phyloP scores from a whole-genome alignment of 192 early-diverging fungal species.

The Umbelopsis vinacea region DNA sequence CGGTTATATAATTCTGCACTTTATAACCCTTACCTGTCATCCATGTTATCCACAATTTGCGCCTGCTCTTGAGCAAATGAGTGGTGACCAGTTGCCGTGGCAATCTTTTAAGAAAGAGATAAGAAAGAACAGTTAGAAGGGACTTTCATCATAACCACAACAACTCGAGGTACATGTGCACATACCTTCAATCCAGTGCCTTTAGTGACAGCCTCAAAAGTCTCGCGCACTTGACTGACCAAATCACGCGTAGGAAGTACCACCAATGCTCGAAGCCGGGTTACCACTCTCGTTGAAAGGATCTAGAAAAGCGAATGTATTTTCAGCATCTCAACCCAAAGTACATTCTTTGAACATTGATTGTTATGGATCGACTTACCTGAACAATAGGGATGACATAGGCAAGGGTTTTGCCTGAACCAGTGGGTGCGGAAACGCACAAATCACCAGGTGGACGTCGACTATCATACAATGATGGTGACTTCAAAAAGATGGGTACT shows the following conservation, averaged over 20 bases:
- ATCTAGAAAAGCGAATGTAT: constrained; percentile 41
- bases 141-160: not conserved
- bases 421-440: constrained; percentile 94
- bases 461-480: constrained; percentile 66
- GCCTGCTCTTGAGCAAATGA: constrained; percentile 77
- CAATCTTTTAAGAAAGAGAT: constrained; percentile 46
- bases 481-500: constrained; percentile 75
- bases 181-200: constrained; percentile 72
- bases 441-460: constrained; percentile 85
- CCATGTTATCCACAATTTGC: constrained; percentile 43
- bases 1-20: not conserved
- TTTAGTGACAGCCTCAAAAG: constrained; percentile 75
- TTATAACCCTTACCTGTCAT: constrained; percentile 26
- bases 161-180: not conserved
- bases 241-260: constrained; percentile 95
- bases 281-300: constrained; percentile 72
- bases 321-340: not conserved
- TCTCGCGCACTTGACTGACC: constrained; percentile 85
- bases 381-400: constrained; percentile 95
- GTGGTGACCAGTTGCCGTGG: constrained; percentile 75
- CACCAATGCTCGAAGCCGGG: constrained; percentile 84
- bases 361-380: constrained; percentile 25
- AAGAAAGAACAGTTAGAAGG: not conserved
- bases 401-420: constrained; percentile 95
- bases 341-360: no score